Base-by-base conservation (phyloP, 2,329 filamentous ascomycete genomes). In the Xylariaceae sp. region DNA sequence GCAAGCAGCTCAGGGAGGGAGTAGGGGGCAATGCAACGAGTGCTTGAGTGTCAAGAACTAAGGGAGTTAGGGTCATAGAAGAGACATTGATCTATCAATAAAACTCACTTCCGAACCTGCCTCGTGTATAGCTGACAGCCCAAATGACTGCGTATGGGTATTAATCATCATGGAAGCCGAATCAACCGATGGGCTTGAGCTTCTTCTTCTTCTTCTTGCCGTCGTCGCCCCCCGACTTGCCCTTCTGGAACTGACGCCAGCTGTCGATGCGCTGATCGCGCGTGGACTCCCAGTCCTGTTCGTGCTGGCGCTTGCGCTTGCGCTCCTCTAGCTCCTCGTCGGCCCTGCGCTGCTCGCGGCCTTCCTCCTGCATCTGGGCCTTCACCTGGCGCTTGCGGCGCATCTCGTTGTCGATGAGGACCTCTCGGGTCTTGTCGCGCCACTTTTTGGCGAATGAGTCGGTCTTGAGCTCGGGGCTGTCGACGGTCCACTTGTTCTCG, bases 341-440 rank as follows among this genome's bases (percentile, higher is more conserved):
- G 62, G 85, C 85, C 67, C 87, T 87, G 65, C 84, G 82, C 78
- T 95, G 85, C 74, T 94, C 86, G 47, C 94, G 79, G 6, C 94
- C 94, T 69, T 99, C 92, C 70, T 99, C 94, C 71, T 95, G 90
- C 85, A 99, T 87, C 75, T 94, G 88, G 38, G 89, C 94, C 74
- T 95, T 95, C 67, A 92, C 70, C 77, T 96, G 91, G 58, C 90
- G 81, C 52, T 89, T 78, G 47, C 90, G 78, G 45, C 94, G 81
- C 63, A 90, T 81, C 73, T 97, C 94, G 66, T 95, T 92, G 63
- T 99, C 94, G 62, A 96, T 83, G 58, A 99, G 81, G 40, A 99
- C 94, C 65, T 86, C 82, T 60, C 89, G 87, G 11, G 89, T 83
- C 81, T 96, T 97, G 67, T 91, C 84, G 59, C 89, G 83, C 94